These are phyloP conservation scores for Cadophora sp. DNA, from an alignment of 2,329 filamentous ascomycete genomes.

Conservation along the genomic window DNA sequence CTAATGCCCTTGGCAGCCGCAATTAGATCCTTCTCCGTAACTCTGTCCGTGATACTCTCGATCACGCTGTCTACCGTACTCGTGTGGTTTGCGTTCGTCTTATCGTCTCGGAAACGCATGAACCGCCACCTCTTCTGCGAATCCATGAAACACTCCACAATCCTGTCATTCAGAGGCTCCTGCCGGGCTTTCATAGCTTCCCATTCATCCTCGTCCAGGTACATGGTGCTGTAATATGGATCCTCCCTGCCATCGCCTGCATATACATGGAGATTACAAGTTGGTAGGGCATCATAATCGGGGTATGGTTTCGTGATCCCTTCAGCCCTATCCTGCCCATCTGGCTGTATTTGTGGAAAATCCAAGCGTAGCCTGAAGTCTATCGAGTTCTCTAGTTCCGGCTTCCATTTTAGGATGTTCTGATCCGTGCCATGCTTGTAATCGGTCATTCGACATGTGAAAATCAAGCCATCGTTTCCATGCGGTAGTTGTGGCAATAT, in stretches of 20 bases:
- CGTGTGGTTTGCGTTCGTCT: constrained; percentile 88
- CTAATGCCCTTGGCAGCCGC: constrained; percentile 73
- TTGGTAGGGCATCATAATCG: constrained; percentile 83
- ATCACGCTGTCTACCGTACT: constrained; percentile 85
- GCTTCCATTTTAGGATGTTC: constrained; percentile 98
- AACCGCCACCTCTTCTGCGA: constrained; percentile 79
- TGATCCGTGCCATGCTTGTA: constrained; percentile 92
- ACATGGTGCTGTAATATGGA: constrained; percentile 66
- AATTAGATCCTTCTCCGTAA: constrained; percentile 83
- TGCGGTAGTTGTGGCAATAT: constrained; percentile 85
- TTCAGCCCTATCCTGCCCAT: constrained; percentile 70
- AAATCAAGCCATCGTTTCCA: constrained; percentile 96
- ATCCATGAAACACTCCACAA: constrained; percentile 91
- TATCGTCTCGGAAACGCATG: constrained; percentile 91
- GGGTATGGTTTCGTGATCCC: constrained; percentile 66
- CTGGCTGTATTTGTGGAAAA: constrained; percentile 76
- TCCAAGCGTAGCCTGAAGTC: constrained; percentile 84
- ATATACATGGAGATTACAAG: constrained; percentile 75
- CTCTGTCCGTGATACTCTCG: constrained; percentile 85
- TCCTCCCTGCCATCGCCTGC: constrained; percentile 62
- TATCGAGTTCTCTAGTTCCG: constrained; percentile 91
- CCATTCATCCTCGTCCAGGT: constrained; percentile 82
- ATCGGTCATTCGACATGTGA: constrained; percentile 87
- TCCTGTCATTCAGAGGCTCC: constrained; percentile 81
- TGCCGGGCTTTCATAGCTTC: constrained; percentile 75